Base-by-base conservation (phyloP, 1,139 yeast genomes). In the Geotrichum candidum region DNA sequence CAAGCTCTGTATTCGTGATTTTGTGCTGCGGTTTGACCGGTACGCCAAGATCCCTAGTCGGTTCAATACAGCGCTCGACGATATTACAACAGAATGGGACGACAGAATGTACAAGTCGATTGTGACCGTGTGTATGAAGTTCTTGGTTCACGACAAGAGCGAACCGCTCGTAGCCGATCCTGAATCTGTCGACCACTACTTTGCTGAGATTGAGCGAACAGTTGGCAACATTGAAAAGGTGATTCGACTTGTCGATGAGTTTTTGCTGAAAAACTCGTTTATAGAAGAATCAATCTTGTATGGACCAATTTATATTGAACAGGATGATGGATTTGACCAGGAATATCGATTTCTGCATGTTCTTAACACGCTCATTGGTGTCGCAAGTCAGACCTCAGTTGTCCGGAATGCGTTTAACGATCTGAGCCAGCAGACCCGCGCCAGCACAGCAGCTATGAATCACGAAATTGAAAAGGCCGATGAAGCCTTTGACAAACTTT, bases 51-150 rank as follows among this genome's bases (percentile, higher is more conserved):
- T 75, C 51, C 75, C 77, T 3, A 64, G 72, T 22, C 68, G 77
- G 58, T 74, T 74, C 60, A 67, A 71, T 2, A 65, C 70, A 6
- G 63, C 69, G 1, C 65, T 76, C 51, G 75, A 76, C 63, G 78
- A 76, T 61, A 76, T 76, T 22, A 66, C 72, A 11, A 65, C 65
- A 29, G 71, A 70, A 11, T 76, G 79, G 78, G 69, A 69, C 60
- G 76, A 71, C 61, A 70, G 70, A 58, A 67, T 76, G 54, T 73
- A 68, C 68, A 76, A 76, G 64, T 69, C 74, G n/a, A 67, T 74
- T 11, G 66, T 70, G n/a, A 65, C 71, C 13, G 65, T 73, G 11
- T 65, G 76, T 48, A 61, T 77, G 48, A 63, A 70, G 53, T 66
- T 76, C 15, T 63, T 76, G 15, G 67, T 68, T 38, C 71, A 73